Evolutionary conservation across 768 basidiomycete genomes (phyloP).

Genomic region (Amanita fuliginea): DNA sequence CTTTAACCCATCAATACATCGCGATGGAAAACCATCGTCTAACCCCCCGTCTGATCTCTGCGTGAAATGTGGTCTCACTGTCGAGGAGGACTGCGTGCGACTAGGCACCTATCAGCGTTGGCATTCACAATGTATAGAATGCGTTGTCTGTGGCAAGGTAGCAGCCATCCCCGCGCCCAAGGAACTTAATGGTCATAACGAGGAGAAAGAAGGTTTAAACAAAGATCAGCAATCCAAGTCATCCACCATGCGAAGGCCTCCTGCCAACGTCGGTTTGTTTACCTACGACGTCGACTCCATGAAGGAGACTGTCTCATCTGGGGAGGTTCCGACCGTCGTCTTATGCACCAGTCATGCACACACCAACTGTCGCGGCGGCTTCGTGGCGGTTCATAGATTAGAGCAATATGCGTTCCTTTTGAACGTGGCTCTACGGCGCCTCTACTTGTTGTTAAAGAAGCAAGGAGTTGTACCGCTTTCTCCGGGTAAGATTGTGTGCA

Average conservation of each 20-base stretch:
- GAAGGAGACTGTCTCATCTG: constrained; percentile 60
- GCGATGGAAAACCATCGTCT: constrained; percentile 44
- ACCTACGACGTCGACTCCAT: constrained; percentile 63
- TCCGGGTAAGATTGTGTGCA: constrained; percentile 35
- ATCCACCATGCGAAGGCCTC: constrained; percentile 58
- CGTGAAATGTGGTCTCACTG: constrained; percentile 76
- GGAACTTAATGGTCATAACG: constrained; percentile 37
- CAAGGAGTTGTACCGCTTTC: constrained; percentile 83
- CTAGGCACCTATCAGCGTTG: constrained; percentile 94
- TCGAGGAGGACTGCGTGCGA: constrained; percentile 96
- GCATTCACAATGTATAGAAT: constrained; percentile 93
- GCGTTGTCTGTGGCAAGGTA: constrained; percentile 65
- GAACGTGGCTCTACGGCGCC: constrained; percentile 86
- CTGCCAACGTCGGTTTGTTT: constrained; percentile 73
- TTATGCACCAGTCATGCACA: constrained; percentile 74
- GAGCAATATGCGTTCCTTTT: constrained; percentile 97
- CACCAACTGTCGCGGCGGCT: constrained; percentile 57
- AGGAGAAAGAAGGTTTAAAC: constrained; percentile 31
- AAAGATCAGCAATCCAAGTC: constrained; percentile 44
- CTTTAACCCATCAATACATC: constrained; percentile 35
- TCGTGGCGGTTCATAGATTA: constrained; percentile 84
- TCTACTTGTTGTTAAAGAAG: constrained; percentile 81
- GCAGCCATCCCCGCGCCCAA: constrained; percentile 53
- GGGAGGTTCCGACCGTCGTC: constrained; percentile 61
- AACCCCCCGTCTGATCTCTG: constrained; percentile 87